Evolutionary conservation across 257 asterid species (phyloP).

Genomic region (Gentiana macrophylla): DNA sequence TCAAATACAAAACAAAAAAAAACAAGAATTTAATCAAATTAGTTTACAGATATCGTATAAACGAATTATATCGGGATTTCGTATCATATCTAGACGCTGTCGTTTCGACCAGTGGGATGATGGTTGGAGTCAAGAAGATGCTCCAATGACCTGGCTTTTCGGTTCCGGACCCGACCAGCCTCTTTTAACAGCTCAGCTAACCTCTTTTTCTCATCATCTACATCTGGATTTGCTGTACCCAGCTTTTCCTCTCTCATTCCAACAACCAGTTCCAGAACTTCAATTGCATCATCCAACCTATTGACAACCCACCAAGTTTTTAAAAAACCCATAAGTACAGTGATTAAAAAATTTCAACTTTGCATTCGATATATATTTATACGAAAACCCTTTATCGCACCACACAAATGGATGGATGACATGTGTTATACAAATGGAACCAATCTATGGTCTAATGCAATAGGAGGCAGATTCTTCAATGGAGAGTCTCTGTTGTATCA

Average conservation of each 20-base stretch:
- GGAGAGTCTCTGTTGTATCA: no score
- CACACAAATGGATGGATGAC: no score
- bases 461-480: no score
- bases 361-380: neutral
- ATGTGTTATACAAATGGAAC: no score
- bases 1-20: no score
- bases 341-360: neutral
- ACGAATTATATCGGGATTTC: no score
- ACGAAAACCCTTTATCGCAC: neutral
- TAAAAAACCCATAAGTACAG: neutral
- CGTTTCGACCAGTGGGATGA: conserved; percentile 1
- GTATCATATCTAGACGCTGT: no score
- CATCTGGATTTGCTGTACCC: conserved; percentile 95
- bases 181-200: conserved; percentile 74
- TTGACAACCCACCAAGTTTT: neutral
- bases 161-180: conserved; percentile 60
- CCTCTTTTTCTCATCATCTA: conserved; percentile 87
- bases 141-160: conserved; percentile 73
- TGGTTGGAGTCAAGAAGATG: conserved; percentile 61
- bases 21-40: no score
- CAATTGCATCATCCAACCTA: conserved; percentile 84
- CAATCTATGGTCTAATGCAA: no score
- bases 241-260: conserved; percentile 95
- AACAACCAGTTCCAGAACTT: conserved; percentile 66
- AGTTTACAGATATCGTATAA: no score